Percentiles rank a stretch among this genome's conserved stretches.
phyloP scores from a whole-genome alignment of 768 basidiomycete species.

The Suillus luteus region DNA sequence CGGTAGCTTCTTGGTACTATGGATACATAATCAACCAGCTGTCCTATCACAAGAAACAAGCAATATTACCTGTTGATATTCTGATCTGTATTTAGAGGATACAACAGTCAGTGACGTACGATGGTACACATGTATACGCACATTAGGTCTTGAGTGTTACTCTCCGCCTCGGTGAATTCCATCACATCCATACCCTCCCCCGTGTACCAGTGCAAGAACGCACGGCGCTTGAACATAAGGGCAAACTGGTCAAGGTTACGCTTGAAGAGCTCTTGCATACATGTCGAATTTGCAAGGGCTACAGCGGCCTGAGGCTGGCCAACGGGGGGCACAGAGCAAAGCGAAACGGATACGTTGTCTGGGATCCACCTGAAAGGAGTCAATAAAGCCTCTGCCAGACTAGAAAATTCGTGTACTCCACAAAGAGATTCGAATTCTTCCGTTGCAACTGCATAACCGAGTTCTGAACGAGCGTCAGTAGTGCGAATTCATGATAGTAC shows the following conservation, averaged over 20 bases:
- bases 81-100: conserved; percentile 52
- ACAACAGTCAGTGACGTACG: conserved; percentile 8
- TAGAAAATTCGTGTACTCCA: conserved; percentile 56
- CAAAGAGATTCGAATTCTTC: conserved; percentile 74
- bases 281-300: conserved; percentile 75
- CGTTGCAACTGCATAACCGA: conserved; percentile 73
- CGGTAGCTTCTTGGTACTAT: conserved; percentile 63
- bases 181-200: conserved; percentile 87
- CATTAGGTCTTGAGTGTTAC: conserved; percentile 80
- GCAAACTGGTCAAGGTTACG: conserved; percentile 74
- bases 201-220: conserved; percentile 91
- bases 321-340: conserved; percentile 83
- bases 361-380: conserved; percentile 74
- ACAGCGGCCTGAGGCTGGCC: conserved; percentile 75
- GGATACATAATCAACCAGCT: conserved; percentile 5
- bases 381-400: conserved; percentile 11
- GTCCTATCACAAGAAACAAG: neutral
- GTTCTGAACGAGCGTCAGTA: conserved; percentile 43
- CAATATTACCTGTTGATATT: conserved; percentile 78
- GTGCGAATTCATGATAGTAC: conserved; percentile 7
- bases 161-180: conserved; percentile 88
- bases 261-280: conserved; percentile 85
- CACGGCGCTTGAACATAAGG: conserved; percentile 80
- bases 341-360: conserved; percentile 83
- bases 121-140: conserved; percentile 40